Evolutionary conservation across 495 filamentous ascomycete genomes (phyloP).

Genomic region (Xylaria longipes): DNA sequence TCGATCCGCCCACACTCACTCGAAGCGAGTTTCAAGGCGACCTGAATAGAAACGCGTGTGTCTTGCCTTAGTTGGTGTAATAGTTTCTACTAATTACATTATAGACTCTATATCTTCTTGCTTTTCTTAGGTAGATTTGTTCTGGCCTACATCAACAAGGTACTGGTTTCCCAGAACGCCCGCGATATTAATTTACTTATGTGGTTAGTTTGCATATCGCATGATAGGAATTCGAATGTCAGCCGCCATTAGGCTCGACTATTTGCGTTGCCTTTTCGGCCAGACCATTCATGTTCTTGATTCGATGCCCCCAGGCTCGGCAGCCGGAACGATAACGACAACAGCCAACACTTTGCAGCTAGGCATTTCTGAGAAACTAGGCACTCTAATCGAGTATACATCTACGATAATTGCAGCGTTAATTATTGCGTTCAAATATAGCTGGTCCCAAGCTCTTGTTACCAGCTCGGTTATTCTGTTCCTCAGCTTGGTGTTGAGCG

Average conservation of each 20-base stretch:
- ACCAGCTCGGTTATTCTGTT: conserved; percentile 64
- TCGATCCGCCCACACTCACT: conserved; percentile 29
- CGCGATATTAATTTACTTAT: conserved; percentile 24
- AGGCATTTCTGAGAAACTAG: conserved; percentile 64
- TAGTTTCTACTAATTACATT: conserved; percentile 18
- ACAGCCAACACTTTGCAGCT: conserved; percentile 65
- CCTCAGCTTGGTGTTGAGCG: conserved; percentile 58
- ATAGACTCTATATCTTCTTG: conserved; percentile 42
- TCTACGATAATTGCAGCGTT: conserved; percentile 51
- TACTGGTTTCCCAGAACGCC: conserved; percentile 18
- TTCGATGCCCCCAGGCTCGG: conserved; percentile 59
- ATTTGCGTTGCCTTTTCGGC: conserved; percentile 58
- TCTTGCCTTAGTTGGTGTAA: neutral
- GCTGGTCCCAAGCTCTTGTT: conserved; percentile 63
- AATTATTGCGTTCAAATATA: conserved; percentile 61
- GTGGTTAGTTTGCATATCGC: conserved; percentile 49
- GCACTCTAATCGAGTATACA: conserved; percentile 50
- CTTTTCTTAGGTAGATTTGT: conserved; percentile 54
- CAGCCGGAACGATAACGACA: conserved; percentile 64
- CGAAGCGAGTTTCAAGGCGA: conserved; percentile 33
- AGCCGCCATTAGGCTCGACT: conserved; percentile 58
- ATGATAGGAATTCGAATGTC: conserved; percentile 59
- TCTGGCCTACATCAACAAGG: conserved; percentile 55
- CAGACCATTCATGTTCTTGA: conserved; percentile 64
- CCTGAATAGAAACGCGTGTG: conserved; percentile 39